Evolutionary conservation across 129 eudicot species (phyloP).

Genomic region (Centaurea solstitialis): DNA sequence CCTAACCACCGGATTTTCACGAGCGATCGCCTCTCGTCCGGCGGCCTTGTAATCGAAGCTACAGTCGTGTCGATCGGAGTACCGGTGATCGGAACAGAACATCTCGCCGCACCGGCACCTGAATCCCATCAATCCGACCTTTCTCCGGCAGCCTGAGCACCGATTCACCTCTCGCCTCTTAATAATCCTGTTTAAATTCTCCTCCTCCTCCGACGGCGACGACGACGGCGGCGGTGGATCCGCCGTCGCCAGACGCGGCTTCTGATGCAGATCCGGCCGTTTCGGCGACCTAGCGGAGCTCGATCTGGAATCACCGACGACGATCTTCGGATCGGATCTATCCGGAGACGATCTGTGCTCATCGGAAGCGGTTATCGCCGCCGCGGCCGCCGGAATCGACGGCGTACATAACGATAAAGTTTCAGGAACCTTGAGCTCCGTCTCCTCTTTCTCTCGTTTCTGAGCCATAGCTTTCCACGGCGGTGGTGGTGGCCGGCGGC

Average conservation of each 20-base stretch:
- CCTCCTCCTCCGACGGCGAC: conserved; percentile 1
- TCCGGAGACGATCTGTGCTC: conserved; percentile 36
- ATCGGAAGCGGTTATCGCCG: conserved; percentile 36
- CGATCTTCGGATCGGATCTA: conserved; percentile 45
- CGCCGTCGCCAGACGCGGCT: background rate
- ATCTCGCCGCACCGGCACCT: conserved; percentile 79
- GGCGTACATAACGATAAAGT: conserved; percentile 47
- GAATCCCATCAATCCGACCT: conserved; percentile 80
- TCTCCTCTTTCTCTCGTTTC: conserved; percentile 81
- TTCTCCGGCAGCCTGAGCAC: conserved; percentile 76
- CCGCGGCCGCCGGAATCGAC: conserved; percentile 30
- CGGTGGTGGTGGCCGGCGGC: conserved; percentile 22
- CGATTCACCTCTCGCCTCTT: conserved; percentile 55
- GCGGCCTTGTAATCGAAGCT: conserved; percentile 83
- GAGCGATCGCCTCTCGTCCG: conserved; percentile 82
- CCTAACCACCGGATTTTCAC: conserved; percentile 81
- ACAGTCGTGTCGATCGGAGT: conserved; percentile 89
- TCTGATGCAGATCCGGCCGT: conserved; percentile 31
- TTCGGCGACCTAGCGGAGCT: conserved; percentile 35
- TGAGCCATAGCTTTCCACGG: conserved; percentile 54
- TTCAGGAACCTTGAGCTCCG: conserved; percentile 79
- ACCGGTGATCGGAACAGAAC: conserved; percentile 84
- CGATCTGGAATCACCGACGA: conserved; percentile 31
- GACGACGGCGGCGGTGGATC: no score
- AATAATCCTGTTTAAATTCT: background rate